Evolutionary conservation across 805 yeast genomes (phyloP).

Genomic region (Lipomyces yamanashiensis): DNA sequence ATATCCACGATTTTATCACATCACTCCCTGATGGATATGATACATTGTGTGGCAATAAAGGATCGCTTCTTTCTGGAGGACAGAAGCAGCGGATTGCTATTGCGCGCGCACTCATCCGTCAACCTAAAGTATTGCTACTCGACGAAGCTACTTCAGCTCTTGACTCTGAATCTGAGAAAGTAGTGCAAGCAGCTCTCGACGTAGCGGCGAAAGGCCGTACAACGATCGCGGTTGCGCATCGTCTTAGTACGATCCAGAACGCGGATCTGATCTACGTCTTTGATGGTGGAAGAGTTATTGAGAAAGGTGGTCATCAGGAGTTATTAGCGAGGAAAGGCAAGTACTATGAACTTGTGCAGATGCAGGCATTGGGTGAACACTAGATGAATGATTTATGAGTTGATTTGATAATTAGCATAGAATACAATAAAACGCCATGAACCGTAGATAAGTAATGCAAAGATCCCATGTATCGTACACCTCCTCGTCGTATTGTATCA

Average conservation of each 20-base stretch:
- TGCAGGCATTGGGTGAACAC: constrained; percentile 49
- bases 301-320: constrained; percentile 59
- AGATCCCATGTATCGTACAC: too few relatives aligned
- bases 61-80: constrained; percentile 57
- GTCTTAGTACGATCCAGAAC: constrained; percentile 69
- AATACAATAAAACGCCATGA: too few relatives aligned
- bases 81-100: constrained; percentile 79
- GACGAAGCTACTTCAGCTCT: constrained; percentile 75
- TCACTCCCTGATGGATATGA: constrained; percentile 65
- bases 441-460: too few relatives aligned
- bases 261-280: constrained; percentile 67
- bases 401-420: not conserved
- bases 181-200: constrained; percentile 72
- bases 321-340: constrained; percentile 48
- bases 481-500: not conserved
- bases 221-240: constrained; percentile 82
- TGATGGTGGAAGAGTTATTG: constrained; percentile 64
- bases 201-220: constrained; percentile 74
- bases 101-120: constrained; percentile 71
- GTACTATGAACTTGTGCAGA: constrained; percentile 48
- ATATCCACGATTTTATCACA: constrained; percentile 60
- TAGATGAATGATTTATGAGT: not conserved
- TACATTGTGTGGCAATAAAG: constrained; percentile 60
- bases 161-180: constrained; percentile 72
- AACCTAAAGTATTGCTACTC: constrained; percentile 64